Conservation (phyloP, 139 green algal genomes). For the Asterochloris sp. region DNA sequence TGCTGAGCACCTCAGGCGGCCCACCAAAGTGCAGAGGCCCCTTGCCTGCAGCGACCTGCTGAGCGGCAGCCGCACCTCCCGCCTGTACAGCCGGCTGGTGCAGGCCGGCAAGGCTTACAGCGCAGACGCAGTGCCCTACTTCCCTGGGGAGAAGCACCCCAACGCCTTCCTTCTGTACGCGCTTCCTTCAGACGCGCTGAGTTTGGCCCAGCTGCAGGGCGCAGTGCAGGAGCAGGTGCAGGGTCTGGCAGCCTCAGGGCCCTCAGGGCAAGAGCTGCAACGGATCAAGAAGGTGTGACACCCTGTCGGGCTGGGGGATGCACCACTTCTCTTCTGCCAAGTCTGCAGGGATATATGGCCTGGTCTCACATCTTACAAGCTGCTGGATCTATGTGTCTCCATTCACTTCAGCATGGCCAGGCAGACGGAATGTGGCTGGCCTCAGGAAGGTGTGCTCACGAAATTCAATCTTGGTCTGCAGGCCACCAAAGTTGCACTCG, state of each 20-base stretch:
- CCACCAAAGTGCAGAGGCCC: no score
- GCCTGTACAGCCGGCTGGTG: conserved; percentile 59
- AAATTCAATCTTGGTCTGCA: conserved; percentile 13
- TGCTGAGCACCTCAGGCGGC: no score
- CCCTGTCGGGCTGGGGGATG: no score
- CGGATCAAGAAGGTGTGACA: conserved; percentile 29
- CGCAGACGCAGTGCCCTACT: conserved; percentile 36
- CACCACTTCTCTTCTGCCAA: no score
- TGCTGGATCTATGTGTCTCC: no score
- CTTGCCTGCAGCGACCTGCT: conserved; percentile 48
- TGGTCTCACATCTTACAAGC: no score
- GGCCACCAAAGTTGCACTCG: conserved; percentile 34
- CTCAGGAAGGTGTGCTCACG: no score
- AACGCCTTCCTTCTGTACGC: conserved; percentile 35
- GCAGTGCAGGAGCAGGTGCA: conserved; percentile 36
- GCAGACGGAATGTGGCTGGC: no score
- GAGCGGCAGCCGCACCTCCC: conserved; percentile 41
- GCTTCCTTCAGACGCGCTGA: conserved; percentile 29
- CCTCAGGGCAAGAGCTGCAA: conserved; percentile 39
- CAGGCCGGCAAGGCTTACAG: conserved; percentile 39
- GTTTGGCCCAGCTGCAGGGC: conserved; percentile 27
- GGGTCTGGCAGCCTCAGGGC: conserved; percentile 36
- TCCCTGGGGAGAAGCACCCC: conserved; percentile 63
- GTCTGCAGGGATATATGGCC: no score
- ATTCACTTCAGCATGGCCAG: no score